phyloP scores from a whole-genome alignment of 2,329 filamentous ascomycete species.

The Bipolaris gigantea region DNA sequence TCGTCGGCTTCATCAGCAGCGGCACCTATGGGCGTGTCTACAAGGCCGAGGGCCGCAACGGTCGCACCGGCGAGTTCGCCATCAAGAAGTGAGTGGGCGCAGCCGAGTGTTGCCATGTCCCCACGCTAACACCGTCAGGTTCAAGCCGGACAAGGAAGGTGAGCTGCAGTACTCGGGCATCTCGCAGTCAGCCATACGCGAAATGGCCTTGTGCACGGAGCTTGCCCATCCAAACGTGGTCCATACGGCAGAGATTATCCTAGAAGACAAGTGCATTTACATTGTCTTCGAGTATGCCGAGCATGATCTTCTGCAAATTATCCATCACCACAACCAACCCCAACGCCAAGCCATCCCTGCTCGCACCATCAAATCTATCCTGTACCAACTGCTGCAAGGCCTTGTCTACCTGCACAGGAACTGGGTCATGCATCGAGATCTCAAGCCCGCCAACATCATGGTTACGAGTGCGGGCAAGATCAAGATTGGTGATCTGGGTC shows the following conservation, averaged over 20 bases:
- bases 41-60: conserved; percentile 81
- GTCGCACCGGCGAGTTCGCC: conserved; percentile 80
- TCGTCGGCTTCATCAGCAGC: conserved; percentile 96
- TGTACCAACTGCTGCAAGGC: conserved; percentile 94
- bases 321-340: conserved; percentile 93
- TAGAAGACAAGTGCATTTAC: conserved; percentile 98
- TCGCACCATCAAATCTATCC: conserved; percentile 85
- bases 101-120: conserved; percentile 3
- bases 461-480: conserved; percentile 88
- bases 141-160: conserved; percentile 98
- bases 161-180: conserved; percentile 97
- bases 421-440: conserved; percentile 94
- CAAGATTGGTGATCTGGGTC: conserved; percentile 90
- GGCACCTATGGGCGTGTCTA: conserved; percentile 98
- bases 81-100: conserved; percentile 79
- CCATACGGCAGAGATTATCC: conserved; percentile 87
- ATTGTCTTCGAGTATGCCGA: conserved; percentile 99
- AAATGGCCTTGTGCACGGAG: conserved; percentile 96
- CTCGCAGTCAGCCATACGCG: conserved; percentile 92
- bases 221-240: conserved; percentile 88
- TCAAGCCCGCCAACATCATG: conserved; percentile 99
- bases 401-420: conserved; percentile 93
- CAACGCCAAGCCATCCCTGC: conserved; percentile 86
- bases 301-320: conserved; percentile 95
- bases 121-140: conserved; percentile 48